These are phyloP conservation scores for Platanus orientalis DNA, from an alignment of 164 flowering plant species.

Conservation along the genomic window DNA sequence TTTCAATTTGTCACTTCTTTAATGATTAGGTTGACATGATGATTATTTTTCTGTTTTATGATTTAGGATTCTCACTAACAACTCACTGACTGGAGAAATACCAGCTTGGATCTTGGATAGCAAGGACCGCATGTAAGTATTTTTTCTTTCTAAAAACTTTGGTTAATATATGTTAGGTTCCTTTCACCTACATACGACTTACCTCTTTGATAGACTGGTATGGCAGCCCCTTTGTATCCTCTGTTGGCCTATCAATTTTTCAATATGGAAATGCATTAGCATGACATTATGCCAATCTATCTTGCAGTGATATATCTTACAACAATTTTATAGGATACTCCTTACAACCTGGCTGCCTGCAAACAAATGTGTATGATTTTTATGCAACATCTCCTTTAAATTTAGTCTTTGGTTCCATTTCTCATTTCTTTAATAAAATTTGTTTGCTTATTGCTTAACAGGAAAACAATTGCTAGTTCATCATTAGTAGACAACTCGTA, in stretches of 20 bases:
- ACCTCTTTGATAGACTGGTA: too few relatives aligned
- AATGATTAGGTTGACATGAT: neutral
- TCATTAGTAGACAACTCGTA: conserved; percentile 33
- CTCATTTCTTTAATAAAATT: neutral
- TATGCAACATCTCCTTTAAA: conserved; percentile 2
- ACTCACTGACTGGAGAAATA: conserved; percentile 53
- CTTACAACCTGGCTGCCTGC: conserved; percentile 27
- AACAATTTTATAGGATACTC: conserved; percentile 56
- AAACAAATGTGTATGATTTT: conserved; percentile 37
- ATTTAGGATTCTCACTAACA: conserved; percentile 64
- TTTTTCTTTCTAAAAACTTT: too few relatives aligned
- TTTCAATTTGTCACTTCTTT: too few relatives aligned
- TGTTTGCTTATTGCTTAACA: conserved; percentile 19
- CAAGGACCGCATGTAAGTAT: conserved; percentile 38
- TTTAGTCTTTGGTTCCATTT: neutral
- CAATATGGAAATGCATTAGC: neutral
- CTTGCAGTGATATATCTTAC: conserved; percentile 75
- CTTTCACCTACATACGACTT: too few relatives aligned
- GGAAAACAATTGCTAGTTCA: conserved; percentile 52
- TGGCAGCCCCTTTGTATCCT: too few relatives aligned
- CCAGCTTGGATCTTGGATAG: conserved; percentile 43
- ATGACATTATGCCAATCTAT: neutral
- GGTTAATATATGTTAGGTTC: too few relatives aligned
- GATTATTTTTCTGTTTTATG: conserved; percentile 2
- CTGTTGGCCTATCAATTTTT: neutral